phyloP scores from a whole-genome alignment of 331 rosid genomes.

The Malus hybrid region DNA sequence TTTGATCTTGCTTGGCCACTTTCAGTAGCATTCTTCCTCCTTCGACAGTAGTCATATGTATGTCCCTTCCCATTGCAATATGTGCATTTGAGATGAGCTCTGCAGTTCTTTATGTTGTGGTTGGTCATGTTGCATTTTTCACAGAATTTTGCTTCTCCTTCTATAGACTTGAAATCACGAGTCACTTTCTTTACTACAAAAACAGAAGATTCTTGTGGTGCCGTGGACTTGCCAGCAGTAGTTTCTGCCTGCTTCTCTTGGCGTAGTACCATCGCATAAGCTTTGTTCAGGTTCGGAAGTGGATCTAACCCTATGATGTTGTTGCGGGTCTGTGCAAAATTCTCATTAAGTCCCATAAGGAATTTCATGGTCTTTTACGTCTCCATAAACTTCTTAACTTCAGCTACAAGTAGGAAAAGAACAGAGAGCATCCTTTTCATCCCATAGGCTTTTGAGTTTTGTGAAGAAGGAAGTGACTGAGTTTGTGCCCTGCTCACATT shows the following conservation, averaged over 20 bases:
- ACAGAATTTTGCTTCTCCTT: background rate
- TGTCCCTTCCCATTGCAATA: background rate
- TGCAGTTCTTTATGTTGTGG: background rate
- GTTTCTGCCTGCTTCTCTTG: background rate
- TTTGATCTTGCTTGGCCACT: background rate
- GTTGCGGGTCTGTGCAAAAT: background rate
- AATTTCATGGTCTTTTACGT: background rate
- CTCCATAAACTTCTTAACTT: background rate
- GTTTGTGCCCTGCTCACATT: too few relatives aligned
- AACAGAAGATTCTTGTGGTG: background rate
- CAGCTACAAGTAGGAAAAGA: too few relatives aligned
- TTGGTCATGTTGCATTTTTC: background rate
- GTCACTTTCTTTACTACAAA: background rate
- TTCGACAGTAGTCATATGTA: background rate
- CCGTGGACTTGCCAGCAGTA: background rate
- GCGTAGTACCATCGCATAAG: background rate
- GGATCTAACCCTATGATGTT: background rate
- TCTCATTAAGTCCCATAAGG: background rate
- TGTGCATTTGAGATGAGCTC: background rate
- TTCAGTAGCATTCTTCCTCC: background rate
- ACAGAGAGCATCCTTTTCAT: too few relatives aligned
- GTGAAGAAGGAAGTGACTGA: too few relatives aligned
- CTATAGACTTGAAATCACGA: background rate
- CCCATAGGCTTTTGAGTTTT: too few relatives aligned
- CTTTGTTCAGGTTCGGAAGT: background rate